These are phyloP conservation scores for Ophiostoma ips DNA, from an alignment of 2,329 filamentous ascomycete species.

Conservation along the genomic window DNA sequence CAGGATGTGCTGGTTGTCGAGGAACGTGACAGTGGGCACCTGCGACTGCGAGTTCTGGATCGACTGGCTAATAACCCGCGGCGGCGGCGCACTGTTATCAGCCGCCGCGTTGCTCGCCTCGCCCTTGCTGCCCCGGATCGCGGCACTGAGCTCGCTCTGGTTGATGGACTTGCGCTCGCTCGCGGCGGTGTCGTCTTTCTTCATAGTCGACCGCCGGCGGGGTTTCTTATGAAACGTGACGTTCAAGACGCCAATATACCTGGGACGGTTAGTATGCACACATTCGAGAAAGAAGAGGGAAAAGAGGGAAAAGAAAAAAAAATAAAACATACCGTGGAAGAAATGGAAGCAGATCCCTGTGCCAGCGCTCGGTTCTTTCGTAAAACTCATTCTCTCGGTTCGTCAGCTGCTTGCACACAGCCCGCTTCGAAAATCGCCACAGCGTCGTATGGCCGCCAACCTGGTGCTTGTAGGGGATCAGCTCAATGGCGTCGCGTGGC, in stretches of 20 bases:
- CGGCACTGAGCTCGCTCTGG: slow-evolving; percentile 15
- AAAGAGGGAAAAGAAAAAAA: slow-evolving; percentile 1
- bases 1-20: slow-evolving; percentile 87
- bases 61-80: slow-evolving; percentile 55
- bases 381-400: slow-evolving; percentile 99
- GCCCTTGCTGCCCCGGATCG: slow-evolving; percentile 11
- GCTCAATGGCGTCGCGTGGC: slow-evolving; percentile 79
- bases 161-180: slow-evolving; percentile 24
- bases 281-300: not conserved
- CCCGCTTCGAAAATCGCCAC: slow-evolving; percentile 87
- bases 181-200: slow-evolving; percentile 30
- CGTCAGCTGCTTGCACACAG: slow-evolving; percentile 96
- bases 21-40: slow-evolving; percentile 81
- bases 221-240: slow-evolving; percentile 82
- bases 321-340: slow-evolving; percentile 54
- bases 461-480: slow-evolving; percentile 95
- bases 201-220: slow-evolving; percentile 47
- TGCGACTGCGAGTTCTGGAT: slow-evolving; percentile 50
- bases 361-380: slow-evolving; percentile 82
- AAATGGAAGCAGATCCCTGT: slow-evolving; percentile 81
- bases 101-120: not conserved
- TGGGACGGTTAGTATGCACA: slow-evolving; percentile 22
- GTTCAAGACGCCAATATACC: slow-evolving; percentile 93
- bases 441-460: slow-evolving; percentile 94
- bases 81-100: slow-evolving; percentile 11